Base-by-base conservation (phyloP, 2,329 filamentous ascomycete species). In the Trichoderma pleuroti region DNA sequence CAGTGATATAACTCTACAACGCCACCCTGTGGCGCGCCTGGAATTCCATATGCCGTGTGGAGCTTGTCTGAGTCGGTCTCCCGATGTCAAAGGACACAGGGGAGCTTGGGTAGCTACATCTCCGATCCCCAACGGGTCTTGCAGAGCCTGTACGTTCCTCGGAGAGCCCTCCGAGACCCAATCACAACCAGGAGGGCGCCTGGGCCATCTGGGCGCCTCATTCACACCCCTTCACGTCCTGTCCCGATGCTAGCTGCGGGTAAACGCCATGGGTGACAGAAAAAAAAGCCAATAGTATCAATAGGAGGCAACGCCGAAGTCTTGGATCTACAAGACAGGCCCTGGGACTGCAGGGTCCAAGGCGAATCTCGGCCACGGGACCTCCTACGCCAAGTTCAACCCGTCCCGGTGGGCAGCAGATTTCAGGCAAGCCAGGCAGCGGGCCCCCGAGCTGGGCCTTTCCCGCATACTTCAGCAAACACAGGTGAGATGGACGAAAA, bases 21-120 rank as follows among this genome's bases (percentile, higher is more conserved):
- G 65, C 65, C 65, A 68, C 65, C 65, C 30, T 59, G 65, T 68
- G 65, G 65, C 65, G 54, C 36, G 26, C 64, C 65, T 59, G 30
- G 26, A 60, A 60, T 60, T 34, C 65, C 65, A 68, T n/a, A 30
- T n/a, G 24, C 54, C 21, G 54, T 68, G 65, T 34, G 65, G 65
- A 36, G 54, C 46, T 52, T 52, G 60, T 66, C 21, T 56, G 21
- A 32, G 42, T 39, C 46, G 46, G 63, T 14, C 14, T 14, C 34
- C 59, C 34, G 36, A 42, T 28, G 24, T 62, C 21, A 24, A 52
- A n/a, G 42, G 11, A 24, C 39, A 42, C 39, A 42, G 39, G 39
- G 39, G n/a, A 52, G 21, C 39, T 42, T 42, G 39, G 39, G 39
- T 42, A 52, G 21, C n/a, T 52, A 52, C 21, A 52, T 14, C 36